Evolutionary conservation across 768 basidiomycete genomes (phyloP).

Genomic region (Termitomyces sp.): DNA sequence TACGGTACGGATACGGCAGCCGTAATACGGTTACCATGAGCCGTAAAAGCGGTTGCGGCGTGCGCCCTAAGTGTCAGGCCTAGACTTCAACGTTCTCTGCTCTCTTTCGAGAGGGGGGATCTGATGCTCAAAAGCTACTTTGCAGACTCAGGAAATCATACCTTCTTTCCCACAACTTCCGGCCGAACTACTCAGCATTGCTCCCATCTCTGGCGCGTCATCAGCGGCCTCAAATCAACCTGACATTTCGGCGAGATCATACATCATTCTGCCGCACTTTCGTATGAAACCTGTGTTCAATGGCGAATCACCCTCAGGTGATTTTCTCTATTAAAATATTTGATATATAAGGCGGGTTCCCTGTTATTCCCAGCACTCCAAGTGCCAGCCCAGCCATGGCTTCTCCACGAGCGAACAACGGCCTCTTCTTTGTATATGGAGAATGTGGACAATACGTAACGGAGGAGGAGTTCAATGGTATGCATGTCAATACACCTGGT

Average conservation of each 20-base stretch:
- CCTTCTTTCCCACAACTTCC: too few relatives aligned
- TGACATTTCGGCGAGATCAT: neutral
- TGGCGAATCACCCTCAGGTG: neutral
- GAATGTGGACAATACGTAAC: constrained; percentile 22
- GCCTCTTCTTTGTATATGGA: constrained; percentile 26
- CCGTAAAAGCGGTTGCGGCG: too few relatives aligned
- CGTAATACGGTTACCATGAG: too few relatives aligned
- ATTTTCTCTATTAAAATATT: neutral
- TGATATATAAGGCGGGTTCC: neutral
- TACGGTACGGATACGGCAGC: too few relatives aligned
- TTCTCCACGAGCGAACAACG: constrained; percentile 6
- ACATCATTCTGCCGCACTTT: neutral
- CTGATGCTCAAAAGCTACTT: too few relatives aligned
- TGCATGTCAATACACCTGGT: neutral
- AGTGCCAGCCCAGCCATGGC: neutral
- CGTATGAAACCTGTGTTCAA: neutral
- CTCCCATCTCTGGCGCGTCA: too few relatives aligned
- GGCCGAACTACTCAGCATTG: too few relatives aligned
- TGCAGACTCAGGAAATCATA: too few relatives aligned
- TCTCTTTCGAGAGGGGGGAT: too few relatives aligned
- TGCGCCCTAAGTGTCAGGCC: too few relatives aligned
- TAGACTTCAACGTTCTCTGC: too few relatives aligned
- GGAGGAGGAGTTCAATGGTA: constrained; percentile 25
- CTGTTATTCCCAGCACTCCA: neutral
- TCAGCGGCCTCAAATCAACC: too few relatives aligned